phyloP scores from a whole-genome alignment of 2,329 filamentous ascomycete genomes.

The Xylariaceae sp. region DNA sequence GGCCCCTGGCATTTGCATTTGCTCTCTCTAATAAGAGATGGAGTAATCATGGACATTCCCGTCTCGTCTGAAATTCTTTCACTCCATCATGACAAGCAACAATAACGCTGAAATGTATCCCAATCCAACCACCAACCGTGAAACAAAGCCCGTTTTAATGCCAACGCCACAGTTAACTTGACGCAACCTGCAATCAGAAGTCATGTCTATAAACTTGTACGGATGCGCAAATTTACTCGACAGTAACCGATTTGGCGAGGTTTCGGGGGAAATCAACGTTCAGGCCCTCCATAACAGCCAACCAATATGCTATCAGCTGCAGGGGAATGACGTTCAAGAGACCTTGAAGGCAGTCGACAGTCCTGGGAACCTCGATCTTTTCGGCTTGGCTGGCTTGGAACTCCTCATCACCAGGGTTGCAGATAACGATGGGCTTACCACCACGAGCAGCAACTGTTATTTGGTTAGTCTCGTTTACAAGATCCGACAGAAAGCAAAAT shows the following conservation, averaged over 20 bases:
- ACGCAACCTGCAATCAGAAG: slow-evolving; percentile 23
- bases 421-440: slow-evolving; percentile 98
- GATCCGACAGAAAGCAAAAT: neutral
- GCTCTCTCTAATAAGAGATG: slow-evolving; percentile 13
- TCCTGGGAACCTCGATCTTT: slow-evolving; percentile 97
- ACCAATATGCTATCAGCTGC: slow-evolving; percentile 98
- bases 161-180: slow-evolving; percentile 33
- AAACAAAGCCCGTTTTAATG: slow-evolving; percentile 31
- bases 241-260: slow-evolving; percentile 97
- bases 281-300: slow-evolving; percentile 91
- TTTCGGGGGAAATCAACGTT: slow-evolving; percentile 99
- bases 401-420: slow-evolving; percentile 87
- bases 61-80: slow-evolving; percentile 26
- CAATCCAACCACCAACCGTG: slow-evolving; percentile 31
- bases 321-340: slow-evolving; percentile 97
- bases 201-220: slow-evolving; percentile 16
- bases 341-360: slow-evolving; percentile 93
- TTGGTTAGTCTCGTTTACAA: slow-evolving; percentile 30
- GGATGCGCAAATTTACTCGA: slow-evolving; percentile 71
- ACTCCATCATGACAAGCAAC: slow-evolving; percentile 28
- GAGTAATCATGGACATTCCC: neutral
- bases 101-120: slow-evolving; percentile 33
- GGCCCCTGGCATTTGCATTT: slow-evolving; percentile 10
- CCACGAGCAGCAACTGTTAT: slow-evolving; percentile 84
- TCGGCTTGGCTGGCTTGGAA: slow-evolving; percentile 88